These are phyloP conservation scores for Rutstroemia sp. DNA, from an alignment of 2,329 filamentous ascomycete species.

Conservation along the genomic window DNA sequence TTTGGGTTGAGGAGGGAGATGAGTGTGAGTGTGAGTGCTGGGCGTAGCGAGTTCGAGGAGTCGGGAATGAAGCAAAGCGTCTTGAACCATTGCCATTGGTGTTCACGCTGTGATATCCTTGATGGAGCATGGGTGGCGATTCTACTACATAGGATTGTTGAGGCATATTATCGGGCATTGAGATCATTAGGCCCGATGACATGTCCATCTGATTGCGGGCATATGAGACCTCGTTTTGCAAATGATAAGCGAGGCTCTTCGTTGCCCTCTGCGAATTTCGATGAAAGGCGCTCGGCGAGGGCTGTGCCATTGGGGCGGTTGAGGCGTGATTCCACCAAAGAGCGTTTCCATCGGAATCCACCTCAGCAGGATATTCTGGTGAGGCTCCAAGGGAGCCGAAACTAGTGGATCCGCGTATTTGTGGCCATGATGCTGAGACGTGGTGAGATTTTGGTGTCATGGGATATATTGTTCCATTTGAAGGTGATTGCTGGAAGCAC, in stretches of 20 bases:
- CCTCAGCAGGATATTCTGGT: constrained; percentile 5
- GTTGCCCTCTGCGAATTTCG: constrained; percentile 22
- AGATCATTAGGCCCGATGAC: constrained; percentile 25
- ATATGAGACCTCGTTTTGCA: constrained; percentile 25
- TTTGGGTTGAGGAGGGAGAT: constrained; percentile 2
- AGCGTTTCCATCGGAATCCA: constrained; percentile 15
- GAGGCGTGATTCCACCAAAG: constrained; percentile 28
- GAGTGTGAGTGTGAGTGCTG: constrained; percentile 8
- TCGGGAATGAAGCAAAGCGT: constrained; percentile 5
- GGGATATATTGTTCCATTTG: constrained; percentile 15
- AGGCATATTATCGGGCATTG: constrained; percentile 19
- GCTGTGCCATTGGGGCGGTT: constrained; percentile 22
- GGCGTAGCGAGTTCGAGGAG: not conserved
- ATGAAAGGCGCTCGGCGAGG: constrained; percentile 21
- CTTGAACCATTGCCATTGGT: not conserved
- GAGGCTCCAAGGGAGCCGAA: constrained; percentile 11
- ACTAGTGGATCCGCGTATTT: constrained; percentile 14
- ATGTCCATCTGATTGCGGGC: constrained; percentile 15
- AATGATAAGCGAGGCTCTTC: constrained; percentile 24
- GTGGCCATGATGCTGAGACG: constrained; percentile 20
- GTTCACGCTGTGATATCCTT: constrained; percentile 12
- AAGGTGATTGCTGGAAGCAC: constrained; percentile 15
- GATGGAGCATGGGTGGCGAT: constrained; percentile 15
- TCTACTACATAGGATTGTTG: constrained; percentile 21
- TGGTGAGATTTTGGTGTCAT: constrained; percentile 21